Evolutionary conservation across 805 yeast genomes (phyloP), one percentile per base, ranked within the genome.

Genomic region (Teunomyces tritomae): DNA sequence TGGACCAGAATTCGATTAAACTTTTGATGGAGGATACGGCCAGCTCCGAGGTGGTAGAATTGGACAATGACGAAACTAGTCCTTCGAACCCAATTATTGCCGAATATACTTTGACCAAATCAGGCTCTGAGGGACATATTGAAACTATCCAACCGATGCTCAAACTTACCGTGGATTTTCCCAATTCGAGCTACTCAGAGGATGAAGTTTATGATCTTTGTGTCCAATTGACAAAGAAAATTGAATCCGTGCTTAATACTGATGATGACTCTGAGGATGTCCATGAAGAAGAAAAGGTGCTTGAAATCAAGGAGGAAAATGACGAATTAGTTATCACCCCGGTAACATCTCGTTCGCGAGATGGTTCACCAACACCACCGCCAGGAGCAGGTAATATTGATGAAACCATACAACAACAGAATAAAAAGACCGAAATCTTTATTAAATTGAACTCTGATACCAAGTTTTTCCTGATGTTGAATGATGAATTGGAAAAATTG

Each of bases 401-500:
- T 26, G 42, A 32, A 11, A 42, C 39, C 32, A 37, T 32, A 13
- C 14, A 45, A 14, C 35, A 45, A n/a, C 13, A n/a, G n/a, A 28
- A 30, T 10, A 30, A 59, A 43, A 58, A 57, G 40, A 65, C 62
- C 50, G 77, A 67, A 54, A 63, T 70, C n/a, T 61, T 59, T 47
- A 68, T 84, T 36, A 67, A 70, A 52, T 61, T 80, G 28, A 73
- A 76, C 45, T 78, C 84, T 4, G 89, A 85, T 64, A 64, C 78
- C 6, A 77, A 74, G 52, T 84, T 84, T 57, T 84, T 84, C 63
- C 74, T 72, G 47, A 80, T 78, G 70, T 68, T 84, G 33, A 74
- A 79, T 48, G 70, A 73, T 39, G 88, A 84, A 62, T 63, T 83
- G 39, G 70, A 73, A 26, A 72, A 59, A 24, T 68, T 85, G 42